Conservation (phyloP, 139 green algal species). For the Limnomonas spitsbergensis region DNA sequence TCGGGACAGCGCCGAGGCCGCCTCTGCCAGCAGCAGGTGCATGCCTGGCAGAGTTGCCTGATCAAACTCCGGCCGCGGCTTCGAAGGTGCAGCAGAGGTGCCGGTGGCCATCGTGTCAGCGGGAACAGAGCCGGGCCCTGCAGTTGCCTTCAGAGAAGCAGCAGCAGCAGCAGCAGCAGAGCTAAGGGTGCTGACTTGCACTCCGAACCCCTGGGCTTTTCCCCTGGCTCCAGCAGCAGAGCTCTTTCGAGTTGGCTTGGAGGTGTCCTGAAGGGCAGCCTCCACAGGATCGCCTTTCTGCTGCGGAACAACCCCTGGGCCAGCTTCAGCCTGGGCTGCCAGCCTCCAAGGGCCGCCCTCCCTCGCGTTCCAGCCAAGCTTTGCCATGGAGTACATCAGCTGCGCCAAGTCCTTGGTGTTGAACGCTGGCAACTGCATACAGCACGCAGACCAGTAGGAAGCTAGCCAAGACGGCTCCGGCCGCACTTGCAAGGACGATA, state of each 20-base stretch:
- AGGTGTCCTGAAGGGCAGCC: too few species aligned
- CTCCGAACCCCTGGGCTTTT: not conserved
- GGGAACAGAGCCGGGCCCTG: not conserved
- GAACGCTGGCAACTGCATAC: constrained; percentile 14
- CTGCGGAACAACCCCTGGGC: not conserved
- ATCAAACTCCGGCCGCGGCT: not conserved
- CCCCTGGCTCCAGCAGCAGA: not conserved
- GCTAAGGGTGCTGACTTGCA: not conserved
- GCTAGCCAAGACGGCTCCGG: constrained; percentile 28
- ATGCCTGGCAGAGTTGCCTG: not conserved
- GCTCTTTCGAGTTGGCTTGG: not conserved
- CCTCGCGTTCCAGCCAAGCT: constrained; percentile 14
- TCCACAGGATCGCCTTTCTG: too few species aligned
- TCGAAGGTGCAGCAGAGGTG: not conserved
- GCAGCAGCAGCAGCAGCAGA: not conserved
- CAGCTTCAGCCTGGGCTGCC: not conserved
- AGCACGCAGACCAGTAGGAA: constrained; percentile 11
- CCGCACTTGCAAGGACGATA: constrained; percentile 24
- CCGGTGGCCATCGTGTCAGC: not conserved
- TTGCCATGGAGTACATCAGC: constrained; percentile 26
- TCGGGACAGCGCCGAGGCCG: constrained; percentile 1
- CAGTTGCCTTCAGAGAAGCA: not conserved
- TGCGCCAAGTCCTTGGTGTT: constrained; percentile 34
- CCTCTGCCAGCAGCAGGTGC: constrained; percentile 13
- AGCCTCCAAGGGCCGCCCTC: not conserved